Evolutionary conservation across 2,329 filamentous ascomycete species (phyloP).

Genomic region (Xylaria hypoxylon): DNA sequence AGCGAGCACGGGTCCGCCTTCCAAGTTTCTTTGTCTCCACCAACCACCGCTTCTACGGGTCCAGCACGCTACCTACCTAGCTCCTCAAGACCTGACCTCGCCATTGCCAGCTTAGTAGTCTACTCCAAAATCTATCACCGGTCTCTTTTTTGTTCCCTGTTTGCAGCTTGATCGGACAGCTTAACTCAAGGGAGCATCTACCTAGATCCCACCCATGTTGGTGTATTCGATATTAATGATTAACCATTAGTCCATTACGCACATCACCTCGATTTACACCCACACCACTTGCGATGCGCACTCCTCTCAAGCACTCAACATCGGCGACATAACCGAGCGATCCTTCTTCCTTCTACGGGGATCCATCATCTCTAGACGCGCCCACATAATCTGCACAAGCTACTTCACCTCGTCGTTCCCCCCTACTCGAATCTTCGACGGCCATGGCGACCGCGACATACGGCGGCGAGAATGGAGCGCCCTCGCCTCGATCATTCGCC

Average conservation of each 20-base stretch:
- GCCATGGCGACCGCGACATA: conserved; percentile 37
- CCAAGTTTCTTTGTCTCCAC: conserved; percentile 23
- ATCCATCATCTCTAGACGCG: neutral
- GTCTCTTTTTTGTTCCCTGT: conserved; percentile 7
- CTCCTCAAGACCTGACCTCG: no score
- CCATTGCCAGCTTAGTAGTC: neutral
- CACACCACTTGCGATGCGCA: conserved; percentile 30
- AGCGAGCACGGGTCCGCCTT: conserved; percentile 3
- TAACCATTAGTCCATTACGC: conserved; percentile 1
- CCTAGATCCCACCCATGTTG: conserved; percentile 1
- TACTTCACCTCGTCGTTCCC: neutral
- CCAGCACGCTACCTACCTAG: no score
- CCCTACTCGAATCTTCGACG: conserved; percentile 3
- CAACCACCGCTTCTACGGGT: conserved; percentile 6
- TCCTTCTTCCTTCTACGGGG: neutral
- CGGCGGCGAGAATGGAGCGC: conserved; percentile 49
- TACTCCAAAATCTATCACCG: conserved; percentile 1
- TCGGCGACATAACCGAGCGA: conserved; percentile 23
- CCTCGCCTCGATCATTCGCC: conserved; percentile 68
- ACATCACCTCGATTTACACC: conserved; percentile 3
- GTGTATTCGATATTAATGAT: conserved; percentile 10
- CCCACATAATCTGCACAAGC: neutral
- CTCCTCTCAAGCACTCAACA: conserved; percentile 6
- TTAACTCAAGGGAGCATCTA: neutral
- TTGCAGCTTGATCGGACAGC: neutral